A percentile compares a stretch with the other conserved stretches of the same genome.
Evolutionary conservation across 345 rosid species (phyloP).

Genomic region (Isatis tinctoria): DNA sequence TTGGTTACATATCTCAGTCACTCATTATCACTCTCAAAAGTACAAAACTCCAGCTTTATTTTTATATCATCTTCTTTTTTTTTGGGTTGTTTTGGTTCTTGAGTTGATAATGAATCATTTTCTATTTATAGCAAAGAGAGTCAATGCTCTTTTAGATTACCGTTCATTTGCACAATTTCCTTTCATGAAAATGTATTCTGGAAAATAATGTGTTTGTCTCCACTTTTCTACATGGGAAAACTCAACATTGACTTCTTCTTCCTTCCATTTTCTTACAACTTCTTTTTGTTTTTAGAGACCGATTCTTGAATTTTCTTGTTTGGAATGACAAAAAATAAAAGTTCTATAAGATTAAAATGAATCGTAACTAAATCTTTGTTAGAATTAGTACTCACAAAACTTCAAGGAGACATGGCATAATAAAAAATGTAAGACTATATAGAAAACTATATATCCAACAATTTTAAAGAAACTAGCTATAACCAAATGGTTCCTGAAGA

Average conservation of each 20-base stretch:
- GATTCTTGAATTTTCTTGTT: not conserved
- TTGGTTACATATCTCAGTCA: constrained; percentile 31
- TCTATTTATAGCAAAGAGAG: constrained; percentile 24
- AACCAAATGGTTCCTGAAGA: not conserved
- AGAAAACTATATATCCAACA: not conserved
- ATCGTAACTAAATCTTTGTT: not conserved
- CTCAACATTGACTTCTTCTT: constrained; percentile 11
- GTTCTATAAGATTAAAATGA: not conserved
- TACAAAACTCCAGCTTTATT: constrained; percentile 21
- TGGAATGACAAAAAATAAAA: not conserved
- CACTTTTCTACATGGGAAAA: constrained; percentile 7
- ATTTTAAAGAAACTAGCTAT: not conserved
- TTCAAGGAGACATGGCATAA: not conserved
- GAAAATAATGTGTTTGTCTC: constrained; percentile 24
- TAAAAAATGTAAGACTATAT: not conserved
- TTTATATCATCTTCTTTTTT: not conserved
- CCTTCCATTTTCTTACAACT: not conserved
- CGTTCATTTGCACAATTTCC: constrained; percentile 6
- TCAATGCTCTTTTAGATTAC: constrained; percentile 20
- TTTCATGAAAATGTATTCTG: constrained; percentile 16
- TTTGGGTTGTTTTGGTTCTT: constrained; percentile 7
- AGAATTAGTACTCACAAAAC: not conserved
- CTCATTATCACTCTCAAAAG: constrained; percentile 28
- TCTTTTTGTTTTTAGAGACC: not conserved
- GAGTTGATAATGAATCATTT: constrained; percentile 26